phyloP scores from a whole-genome alignment of 2,329 filamentous ascomycete genomes.

The Penicillium psychrosexuale region DNA sequence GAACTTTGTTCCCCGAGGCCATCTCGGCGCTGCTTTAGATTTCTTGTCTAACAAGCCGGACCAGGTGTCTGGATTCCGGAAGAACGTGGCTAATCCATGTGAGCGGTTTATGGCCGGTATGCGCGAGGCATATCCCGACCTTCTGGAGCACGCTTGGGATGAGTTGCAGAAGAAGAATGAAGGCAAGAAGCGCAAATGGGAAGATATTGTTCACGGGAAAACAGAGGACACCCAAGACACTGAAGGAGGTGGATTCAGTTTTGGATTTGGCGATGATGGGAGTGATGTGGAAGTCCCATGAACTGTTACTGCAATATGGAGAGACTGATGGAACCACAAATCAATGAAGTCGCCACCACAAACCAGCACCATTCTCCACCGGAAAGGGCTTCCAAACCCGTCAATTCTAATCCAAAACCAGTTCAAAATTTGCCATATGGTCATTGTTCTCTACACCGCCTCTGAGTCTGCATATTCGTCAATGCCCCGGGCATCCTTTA shows the following conservation, averaged over 20 bases:
- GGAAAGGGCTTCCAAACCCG: background rate
- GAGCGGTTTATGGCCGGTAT: conserved; percentile 71
- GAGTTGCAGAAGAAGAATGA: conserved; percentile 62
- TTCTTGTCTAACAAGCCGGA: conserved; percentile 80
- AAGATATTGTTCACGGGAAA: conserved; percentile 64
- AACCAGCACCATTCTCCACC: background rate
- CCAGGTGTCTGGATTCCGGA: conserved; percentile 81
- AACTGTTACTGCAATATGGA: conserved; percentile 10
- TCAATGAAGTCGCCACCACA: background rate
- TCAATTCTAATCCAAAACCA: background rate
- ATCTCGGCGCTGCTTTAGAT: conserved; percentile 69
- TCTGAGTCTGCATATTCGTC: background rate
- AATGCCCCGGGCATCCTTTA: conserved; percentile 42
- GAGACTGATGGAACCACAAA: background rate
- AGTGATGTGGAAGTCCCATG: conserved; percentile 52
- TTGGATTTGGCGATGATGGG: conserved; percentile 61
- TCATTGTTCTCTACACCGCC: background rate
- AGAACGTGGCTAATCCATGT: conserved; percentile 68
- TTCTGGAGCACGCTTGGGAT: conserved; percentile 64
- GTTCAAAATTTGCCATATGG: background rate
- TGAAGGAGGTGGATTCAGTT: conserved; percentile 56
- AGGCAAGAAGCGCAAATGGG: conserved; percentile 80
- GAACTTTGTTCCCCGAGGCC: conserved; percentile 81
- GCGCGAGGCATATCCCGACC: conserved; percentile 58
- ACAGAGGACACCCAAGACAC: conserved; percentile 37